phyloP scores from a whole-genome alignment of 2,329 filamentous ascomycete species.

The Arthrobotrys iridis region DNA sequence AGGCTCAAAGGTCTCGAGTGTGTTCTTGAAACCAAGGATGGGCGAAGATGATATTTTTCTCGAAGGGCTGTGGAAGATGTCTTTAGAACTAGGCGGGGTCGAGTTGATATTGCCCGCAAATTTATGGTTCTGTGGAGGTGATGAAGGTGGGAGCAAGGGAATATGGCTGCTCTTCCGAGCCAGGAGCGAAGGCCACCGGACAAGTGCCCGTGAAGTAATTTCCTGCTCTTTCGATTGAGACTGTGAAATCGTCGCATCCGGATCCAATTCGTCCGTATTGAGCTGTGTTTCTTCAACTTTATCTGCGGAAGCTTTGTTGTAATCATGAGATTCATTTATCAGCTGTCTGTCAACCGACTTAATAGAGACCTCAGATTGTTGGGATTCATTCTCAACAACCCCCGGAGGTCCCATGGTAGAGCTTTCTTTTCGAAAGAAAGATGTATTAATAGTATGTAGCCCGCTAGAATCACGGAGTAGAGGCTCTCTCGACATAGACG shows the following conservation, averaged over 20 bases:
- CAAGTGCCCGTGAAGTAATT: neutral
- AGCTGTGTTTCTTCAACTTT: conserved; percentile 16
- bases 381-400: conserved; percentile 25
- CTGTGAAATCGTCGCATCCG: conserved; percentile 36
- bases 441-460: conserved; percentile 32
- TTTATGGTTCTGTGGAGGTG: conserved; percentile 30
- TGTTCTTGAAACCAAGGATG: conserved; percentile 17
- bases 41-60: conserved; percentile 34
- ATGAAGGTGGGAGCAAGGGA: conserved; percentile 40
- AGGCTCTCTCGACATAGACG: conserved; percentile 8
- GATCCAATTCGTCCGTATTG: conserved; percentile 2
- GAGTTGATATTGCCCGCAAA: conserved; percentile 1
- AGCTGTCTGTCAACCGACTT: conserved; percentile 44
- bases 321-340: conserved; percentile 31
- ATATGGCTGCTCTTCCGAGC: conserved; percentile 23
- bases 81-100: conserved; percentile 13
- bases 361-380: conserved; percentile 34
- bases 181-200: neutral
- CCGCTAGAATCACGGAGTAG: conserved; percentile 41
- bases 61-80: conserved; percentile 20
- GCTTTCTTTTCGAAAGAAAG: conserved; percentile 39
- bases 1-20: neutral
- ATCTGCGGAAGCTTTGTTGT: conserved; percentile 9
- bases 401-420: conserved; percentile 19
- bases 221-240: conserved; percentile 6